A percentile compares a stretch with the other conserved stretches of the same genome.
phyloP scores from a whole-genome alignment of 495 filamentous ascomycete species.

The Rhizodiscina lignyota region DNA sequence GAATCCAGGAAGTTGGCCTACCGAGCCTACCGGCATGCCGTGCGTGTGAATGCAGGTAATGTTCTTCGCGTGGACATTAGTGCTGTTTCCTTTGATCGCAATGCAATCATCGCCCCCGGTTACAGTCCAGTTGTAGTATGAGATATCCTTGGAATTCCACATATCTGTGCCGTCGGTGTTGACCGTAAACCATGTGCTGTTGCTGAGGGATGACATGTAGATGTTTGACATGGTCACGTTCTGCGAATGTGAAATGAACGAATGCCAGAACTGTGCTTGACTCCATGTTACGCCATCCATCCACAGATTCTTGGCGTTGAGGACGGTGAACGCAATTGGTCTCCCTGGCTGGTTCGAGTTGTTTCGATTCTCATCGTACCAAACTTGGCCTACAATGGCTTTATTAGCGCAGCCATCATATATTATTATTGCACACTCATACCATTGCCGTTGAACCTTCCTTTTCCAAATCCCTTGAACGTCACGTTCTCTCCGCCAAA shows the following conservation, averaged over 20 bases:
- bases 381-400: too few species aligned
- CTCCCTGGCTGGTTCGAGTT: slow-evolving; percentile 5
- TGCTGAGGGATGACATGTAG: slow-evolving; percentile 8
- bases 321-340: slow-evolving; percentile 8
- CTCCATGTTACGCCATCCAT: slow-evolving; percentile 11
- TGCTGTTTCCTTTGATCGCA: slow-evolving; percentile 11
- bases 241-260: slow-evolving; percentile 8
- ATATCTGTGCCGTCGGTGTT: slow-evolving; percentile 15
- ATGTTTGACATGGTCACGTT: slow-evolving; percentile 13
- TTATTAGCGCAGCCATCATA: too few species aligned
- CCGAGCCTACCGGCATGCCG: slow-evolving; percentile 8
- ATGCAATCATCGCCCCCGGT: slow-evolving; percentile 13
- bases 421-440: too few species aligned
- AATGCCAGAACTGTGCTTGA: slow-evolving; percentile 10
- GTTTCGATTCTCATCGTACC: slow-evolving; percentile 10
- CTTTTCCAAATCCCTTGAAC: slow-evolving; percentile 7
- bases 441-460: slow-evolving; percentile 15
- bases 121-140: slow-evolving; percentile 11
- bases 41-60: slow-evolving; percentile 9
- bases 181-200: slow-evolving; percentile 8
- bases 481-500: slow-evolving; percentile 7
- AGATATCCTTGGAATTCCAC: slow-evolving; percentile 15
- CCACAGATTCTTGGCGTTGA: slow-evolving; percentile 7
- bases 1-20: slow-evolving; percentile 1
- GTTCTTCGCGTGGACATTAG: slow-evolving; percentile 11